Base-by-base conservation (phyloP, 257 asterid genomes). In the Lycium ferocissimum region DNA sequence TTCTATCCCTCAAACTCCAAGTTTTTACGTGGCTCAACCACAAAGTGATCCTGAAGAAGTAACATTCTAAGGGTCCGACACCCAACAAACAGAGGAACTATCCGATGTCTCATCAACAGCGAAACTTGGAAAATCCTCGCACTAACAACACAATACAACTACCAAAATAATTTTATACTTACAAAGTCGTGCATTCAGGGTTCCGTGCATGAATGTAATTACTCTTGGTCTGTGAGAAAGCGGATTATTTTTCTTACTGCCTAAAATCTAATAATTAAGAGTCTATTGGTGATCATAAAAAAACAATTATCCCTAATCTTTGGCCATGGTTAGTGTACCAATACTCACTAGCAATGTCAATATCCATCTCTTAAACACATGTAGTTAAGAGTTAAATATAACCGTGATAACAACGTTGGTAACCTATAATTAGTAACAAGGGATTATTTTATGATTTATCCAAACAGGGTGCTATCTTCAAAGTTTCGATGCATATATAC, bases 361-460 rank as follows among this genome's bases (percentile, higher is more conserved):
- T 37, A 20, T 33, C 8, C 13, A 9, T 43, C 5, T 71, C 35
- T 71, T 57, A 18, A n/a, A 72, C 18, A 45, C 20, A 20, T 22
- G 18, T 0, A 11, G 18, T 75, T 51, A 47, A 47, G 81, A 22
- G 12, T 45, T 45, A 45, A 47, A 75, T 75, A 75, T 47, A 61
- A 45, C 26, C 20, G 7, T 7, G 78, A 0, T 38, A 26, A 3
- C 15, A 73, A 47, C 12, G 81, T 75, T 75, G 81, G 81, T 49
- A 75, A 49, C 81, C 81, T 75, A 75, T 22, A 75, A 47, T 49
- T 75, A 75, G 81, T 73, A 49, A 75, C 61, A 75, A 49, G 12
- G 38, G 40, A 75, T 49, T 75, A 75, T 75, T 75, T 75, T 47
- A 75, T 75, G 43, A 75, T 73, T 49, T 20, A 75, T 18, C 38